phyloP scores from a whole-genome alignment of 768 basidiomycete genomes.

The Lactarius hengduanensis region DNA sequence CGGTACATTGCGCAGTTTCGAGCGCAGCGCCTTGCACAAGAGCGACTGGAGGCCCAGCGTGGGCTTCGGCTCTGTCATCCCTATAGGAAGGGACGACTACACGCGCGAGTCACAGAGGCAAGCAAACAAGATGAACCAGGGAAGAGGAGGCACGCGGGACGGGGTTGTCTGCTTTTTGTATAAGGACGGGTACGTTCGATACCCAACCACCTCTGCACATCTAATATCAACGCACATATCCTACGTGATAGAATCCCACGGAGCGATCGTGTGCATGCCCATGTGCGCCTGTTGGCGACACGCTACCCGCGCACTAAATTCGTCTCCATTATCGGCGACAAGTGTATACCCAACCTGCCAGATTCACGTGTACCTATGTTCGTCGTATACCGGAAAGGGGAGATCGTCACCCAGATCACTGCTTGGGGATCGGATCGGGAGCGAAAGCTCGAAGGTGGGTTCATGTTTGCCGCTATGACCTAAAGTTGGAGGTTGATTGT shows the following conservation, averaged over 20 bases:
- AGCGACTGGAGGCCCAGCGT: slow-evolving; percentile 53
- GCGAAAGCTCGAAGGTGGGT: slow-evolving; percentile 69
- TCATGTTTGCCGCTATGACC: slow-evolving; percentile 13
- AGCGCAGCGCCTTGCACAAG: slow-evolving; percentile 61
- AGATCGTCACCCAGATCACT: slow-evolving; percentile 80
- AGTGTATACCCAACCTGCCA: slow-evolving; percentile 95
- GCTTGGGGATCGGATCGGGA: slow-evolving; percentile 83
- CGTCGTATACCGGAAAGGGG: slow-evolving; percentile 90
- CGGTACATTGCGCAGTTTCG: slow-evolving; percentile 67
- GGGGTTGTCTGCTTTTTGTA: slow-evolving; percentile 91
- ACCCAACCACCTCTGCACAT: neutral
- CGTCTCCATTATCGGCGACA: slow-evolving; percentile 90
- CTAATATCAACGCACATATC: slow-evolving; percentile 1
- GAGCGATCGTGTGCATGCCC: slow-evolving; percentile 71
- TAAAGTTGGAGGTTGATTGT: neutral
- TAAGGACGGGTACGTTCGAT: slow-evolving; percentile 79
- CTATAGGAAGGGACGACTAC: slow-evolving; percentile 91
- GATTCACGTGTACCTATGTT: slow-evolving; percentile 90
- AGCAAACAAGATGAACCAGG: slow-evolving; percentile 68
- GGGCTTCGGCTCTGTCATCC: slow-evolving; percentile 82
- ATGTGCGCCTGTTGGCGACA: slow-evolving; percentile 71
- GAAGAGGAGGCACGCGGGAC: slow-evolving; percentile 73
- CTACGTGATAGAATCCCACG: slow-evolving; percentile 59
- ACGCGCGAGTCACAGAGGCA: slow-evolving; percentile 94
- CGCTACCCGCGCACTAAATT: slow-evolving; percentile 92